These are phyloP conservation scores for Fusarium bulbicola DNA, from an alignment of 2,329 filamentous ascomycete species.

Conservation along the genomic window DNA sequence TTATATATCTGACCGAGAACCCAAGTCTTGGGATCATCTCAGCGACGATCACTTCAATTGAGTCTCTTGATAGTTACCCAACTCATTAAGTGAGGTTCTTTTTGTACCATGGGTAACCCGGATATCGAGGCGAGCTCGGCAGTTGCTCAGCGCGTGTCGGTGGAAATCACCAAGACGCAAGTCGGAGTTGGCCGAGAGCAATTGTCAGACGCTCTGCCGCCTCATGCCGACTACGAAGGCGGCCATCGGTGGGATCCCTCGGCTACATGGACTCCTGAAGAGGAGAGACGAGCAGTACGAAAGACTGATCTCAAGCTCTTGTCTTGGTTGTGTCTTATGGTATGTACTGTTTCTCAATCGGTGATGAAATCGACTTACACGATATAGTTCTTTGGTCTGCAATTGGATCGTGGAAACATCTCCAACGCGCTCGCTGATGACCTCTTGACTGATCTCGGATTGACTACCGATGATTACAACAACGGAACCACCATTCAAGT, in stretches of 20 bases:
- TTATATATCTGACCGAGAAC: slow-evolving; percentile 37
- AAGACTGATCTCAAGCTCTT: slow-evolving; percentile 59
- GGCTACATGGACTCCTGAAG: slow-evolving; percentile 61
- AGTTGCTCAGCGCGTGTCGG: slow-evolving; percentile 37
- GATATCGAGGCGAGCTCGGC: slow-evolving; percentile 44
- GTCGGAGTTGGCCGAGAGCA: slow-evolving; percentile 51
- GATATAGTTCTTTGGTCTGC: slow-evolving; percentile 66
- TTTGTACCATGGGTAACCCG: slow-evolving; percentile 34
- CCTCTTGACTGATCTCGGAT: slow-evolving; percentile 62
- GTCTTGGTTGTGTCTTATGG: slow-evolving; percentile 56
- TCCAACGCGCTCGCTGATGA: slow-evolving; percentile 70
- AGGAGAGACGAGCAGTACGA: slow-evolving; percentile 64
- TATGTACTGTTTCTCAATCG: slow-evolving; percentile 11
- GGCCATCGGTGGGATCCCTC: slow-evolving; percentile 53
- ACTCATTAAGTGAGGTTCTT: background rate
- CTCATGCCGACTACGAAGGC: slow-evolving; percentile 51
- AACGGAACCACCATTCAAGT: slow-evolving; percentile 67
- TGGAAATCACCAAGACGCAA: slow-evolving; percentile 38
- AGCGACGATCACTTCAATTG: slow-evolving; percentile 5
- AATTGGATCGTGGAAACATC: slow-evolving; percentile 71
- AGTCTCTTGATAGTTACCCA: background rate
- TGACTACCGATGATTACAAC: slow-evolving; percentile 64
- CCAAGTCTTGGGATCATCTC: slow-evolving; percentile 4
- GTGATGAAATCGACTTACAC: slow-evolving; percentile 24
- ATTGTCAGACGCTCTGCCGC: slow-evolving; percentile 44